Percentiles rank a stretch among this genome's conserved stretches.
Evolutionary conservation across 768 basidiomycete genomes (phyloP).

Genomic region (Leccinum sublutescens): DNA sequence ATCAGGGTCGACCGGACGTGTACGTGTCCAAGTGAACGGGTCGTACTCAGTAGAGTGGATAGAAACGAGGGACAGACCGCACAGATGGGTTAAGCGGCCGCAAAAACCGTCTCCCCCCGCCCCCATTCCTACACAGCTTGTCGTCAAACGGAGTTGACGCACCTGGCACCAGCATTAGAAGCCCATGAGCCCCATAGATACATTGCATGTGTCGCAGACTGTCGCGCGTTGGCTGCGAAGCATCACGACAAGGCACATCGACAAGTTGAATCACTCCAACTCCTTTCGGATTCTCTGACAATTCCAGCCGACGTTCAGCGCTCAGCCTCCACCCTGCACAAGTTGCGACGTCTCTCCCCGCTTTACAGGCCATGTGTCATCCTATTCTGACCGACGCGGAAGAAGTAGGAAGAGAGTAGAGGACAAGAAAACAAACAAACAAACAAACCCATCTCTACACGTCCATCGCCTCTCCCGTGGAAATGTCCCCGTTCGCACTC

Average conservation of each 20-base stretch:
- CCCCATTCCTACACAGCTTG: not conserved
- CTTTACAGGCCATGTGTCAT: not conserved
- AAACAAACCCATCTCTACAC: conserved; percentile 10
- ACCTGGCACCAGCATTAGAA: not conserved
- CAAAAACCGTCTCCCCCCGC: not conserved
- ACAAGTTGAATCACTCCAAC: not conserved
- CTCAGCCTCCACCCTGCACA: not conserved
- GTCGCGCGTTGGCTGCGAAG: not conserved
- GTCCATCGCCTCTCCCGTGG: conserved; percentile 37
- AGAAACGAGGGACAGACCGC: too few relatives aligned
- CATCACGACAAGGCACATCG: not conserved
- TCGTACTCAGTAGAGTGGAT: not conserved
- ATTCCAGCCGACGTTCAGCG: not conserved
- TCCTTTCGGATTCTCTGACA: not conserved
- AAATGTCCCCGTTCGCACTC: conserved; percentile 29
- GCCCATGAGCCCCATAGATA: not conserved
- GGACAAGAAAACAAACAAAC: not conserved
- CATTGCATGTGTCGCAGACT: not conserved
- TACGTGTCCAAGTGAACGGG: not conserved
- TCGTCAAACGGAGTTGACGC: not conserved
- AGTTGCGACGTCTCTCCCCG: not conserved
- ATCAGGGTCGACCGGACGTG: not conserved
- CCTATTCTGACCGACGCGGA: not conserved
- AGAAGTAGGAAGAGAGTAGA: not conserved
- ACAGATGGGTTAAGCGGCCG: too few relatives aligned